phyloP scores from a whole-genome alignment of 768 basidiomycete genomes.

The Podaxis sp. region DNA sequence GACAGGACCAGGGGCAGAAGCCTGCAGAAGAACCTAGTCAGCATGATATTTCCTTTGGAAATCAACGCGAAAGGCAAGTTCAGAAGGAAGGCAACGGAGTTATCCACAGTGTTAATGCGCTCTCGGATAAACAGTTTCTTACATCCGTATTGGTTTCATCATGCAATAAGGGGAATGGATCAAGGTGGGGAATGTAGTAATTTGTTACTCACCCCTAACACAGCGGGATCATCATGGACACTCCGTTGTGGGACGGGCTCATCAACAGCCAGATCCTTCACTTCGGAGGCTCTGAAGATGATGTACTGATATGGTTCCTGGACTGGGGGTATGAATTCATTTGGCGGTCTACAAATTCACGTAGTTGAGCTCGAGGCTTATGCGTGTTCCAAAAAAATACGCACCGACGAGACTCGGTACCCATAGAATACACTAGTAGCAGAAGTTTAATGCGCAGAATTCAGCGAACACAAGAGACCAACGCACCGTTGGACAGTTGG shows the following conservation, averaged over 20 bases:
- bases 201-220: constrained; percentile 55
- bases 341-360: constrained; percentile 45
- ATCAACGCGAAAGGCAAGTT: constrained; percentile 14
- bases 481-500: constrained; percentile 78
- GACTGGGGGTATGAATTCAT: constrained; percentile 80
- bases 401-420: constrained; percentile 80
- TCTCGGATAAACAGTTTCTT: constrained; percentile 22
- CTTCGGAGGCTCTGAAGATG: constrained; percentile 87
- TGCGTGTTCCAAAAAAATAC: constrained; percentile 20
- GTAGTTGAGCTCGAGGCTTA: background rate
- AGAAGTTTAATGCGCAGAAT: constrained; percentile 3
- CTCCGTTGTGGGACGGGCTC: constrained; percentile 56
- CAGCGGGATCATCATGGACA: constrained; percentile 82
- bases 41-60: background rate
- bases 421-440: constrained; percentile 75
- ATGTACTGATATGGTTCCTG: constrained; percentile 86
- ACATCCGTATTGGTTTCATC: constrained; percentile 30
- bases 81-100: constrained; percentile 64
- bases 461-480: constrained; percentile 1
- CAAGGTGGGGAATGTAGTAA: constrained; percentile 17
- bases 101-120: constrained; percentile 46
- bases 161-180: constrained; percentile 9
- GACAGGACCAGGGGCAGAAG: constrained; percentile 38
- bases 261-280: constrained; percentile 85
- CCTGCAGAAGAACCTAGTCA: constrained; percentile 26